These are phyloP conservation scores for Monascus ruber DNA, from an alignment of 2,329 filamentous ascomycete genomes.

Conservation along the genomic window DNA sequence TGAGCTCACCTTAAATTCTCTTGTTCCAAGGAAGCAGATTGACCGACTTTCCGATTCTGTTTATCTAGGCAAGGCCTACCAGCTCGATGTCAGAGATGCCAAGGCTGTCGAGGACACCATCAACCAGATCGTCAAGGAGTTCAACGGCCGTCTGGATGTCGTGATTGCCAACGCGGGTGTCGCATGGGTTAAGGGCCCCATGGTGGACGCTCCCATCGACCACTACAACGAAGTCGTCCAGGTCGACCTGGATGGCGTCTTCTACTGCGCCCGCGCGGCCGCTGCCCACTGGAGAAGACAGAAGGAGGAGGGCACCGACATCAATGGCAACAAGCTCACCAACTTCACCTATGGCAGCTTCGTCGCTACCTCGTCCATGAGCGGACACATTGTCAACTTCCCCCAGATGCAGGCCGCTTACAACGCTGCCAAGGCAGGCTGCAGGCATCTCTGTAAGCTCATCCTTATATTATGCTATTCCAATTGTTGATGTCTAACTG, in stretches of 20 bases:
- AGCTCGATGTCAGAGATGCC: conserved; percentile 35
- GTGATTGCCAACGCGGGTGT: conserved; percentile 73
- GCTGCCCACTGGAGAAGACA: conserved; percentile 60
- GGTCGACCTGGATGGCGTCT: conserved; percentile 65
- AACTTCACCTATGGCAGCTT: conserved; percentile 57
- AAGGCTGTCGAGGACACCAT: conserved; percentile 32
- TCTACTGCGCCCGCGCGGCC: conserved; percentile 63
- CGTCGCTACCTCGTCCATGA: conserved; percentile 69
- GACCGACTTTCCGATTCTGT: background rate
- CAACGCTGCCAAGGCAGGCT: conserved; percentile 59
- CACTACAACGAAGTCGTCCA: conserved; percentile 57
- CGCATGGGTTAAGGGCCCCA: conserved; percentile 57
- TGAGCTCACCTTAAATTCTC: conserved; percentile 26
- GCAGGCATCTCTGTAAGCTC: conserved; percentile 36
- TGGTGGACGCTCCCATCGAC: conserved; percentile 53
- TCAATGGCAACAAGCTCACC: conserved; percentile 50
- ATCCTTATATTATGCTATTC: background rate
- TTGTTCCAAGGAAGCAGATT: background rate
- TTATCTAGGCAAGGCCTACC: conserved; percentile 36
- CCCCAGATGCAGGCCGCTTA: conserved; percentile 65
- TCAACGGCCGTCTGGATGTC: conserved; percentile 63
- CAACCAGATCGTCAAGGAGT: conserved; percentile 43
- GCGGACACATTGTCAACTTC: conserved; percentile 64
- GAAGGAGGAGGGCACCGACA: conserved; percentile 53
- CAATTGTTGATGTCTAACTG: background rate